phyloP scores from a whole-genome alignment of 1,139 yeast genomes.

The Pichia norvegensis region DNA sequence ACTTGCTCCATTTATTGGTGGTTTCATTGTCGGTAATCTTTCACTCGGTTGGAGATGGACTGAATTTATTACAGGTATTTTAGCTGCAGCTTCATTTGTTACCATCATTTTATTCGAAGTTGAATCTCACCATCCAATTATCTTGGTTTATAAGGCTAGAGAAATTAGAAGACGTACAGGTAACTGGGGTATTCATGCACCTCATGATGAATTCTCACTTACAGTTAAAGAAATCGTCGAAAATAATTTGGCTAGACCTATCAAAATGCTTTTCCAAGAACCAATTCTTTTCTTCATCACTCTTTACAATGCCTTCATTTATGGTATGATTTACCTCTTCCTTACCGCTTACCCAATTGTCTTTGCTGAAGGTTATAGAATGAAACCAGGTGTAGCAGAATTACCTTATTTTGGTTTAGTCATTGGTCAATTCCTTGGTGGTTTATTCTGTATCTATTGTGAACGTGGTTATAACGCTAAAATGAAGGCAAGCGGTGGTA shows the following conservation, averaged over 20 bases:
- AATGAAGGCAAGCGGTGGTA: slow-evolving; percentile 43
- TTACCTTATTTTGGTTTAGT: slow-evolving; percentile 56
- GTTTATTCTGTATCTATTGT: slow-evolving; percentile 33
- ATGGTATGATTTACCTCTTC: slow-evolving; percentile 72
- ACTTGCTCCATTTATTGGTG: slow-evolving; percentile 67
- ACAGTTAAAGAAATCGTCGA: slow-evolving; percentile 48
- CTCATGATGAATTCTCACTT: slow-evolving; percentile 57
- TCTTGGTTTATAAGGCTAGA: slow-evolving; percentile 56
- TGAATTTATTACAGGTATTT: slow-evolving; percentile 55
- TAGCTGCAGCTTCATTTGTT: slow-evolving; percentile 39
- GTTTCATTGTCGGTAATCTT: slow-evolving; percentile 44
- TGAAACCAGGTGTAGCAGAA: slow-evolving; percentile 49
- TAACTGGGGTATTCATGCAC: slow-evolving; percentile 79
- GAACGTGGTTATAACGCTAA: slow-evolving; percentile 33
- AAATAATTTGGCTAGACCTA: slow-evolving; percentile 64
- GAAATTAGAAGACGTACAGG: slow-evolving; percentile 50
- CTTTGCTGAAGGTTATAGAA: slow-evolving; percentile 54
- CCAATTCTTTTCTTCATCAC: slow-evolving; percentile 66
- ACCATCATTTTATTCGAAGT: slow-evolving; percentile 40
- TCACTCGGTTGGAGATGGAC: slow-evolving; percentile 75
- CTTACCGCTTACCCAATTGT: slow-evolving; percentile 75
- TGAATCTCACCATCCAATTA: slow-evolving; percentile 56
- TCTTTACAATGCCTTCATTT: slow-evolving; percentile 73
- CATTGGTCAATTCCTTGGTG: slow-evolving; percentile 57
- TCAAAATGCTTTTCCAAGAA: slow-evolving; percentile 59